These are phyloP conservation scores for Coemansia umbellata DNA, from an alignment of 192 early-diverging fungal species.

Conservation along the genomic window DNA sequence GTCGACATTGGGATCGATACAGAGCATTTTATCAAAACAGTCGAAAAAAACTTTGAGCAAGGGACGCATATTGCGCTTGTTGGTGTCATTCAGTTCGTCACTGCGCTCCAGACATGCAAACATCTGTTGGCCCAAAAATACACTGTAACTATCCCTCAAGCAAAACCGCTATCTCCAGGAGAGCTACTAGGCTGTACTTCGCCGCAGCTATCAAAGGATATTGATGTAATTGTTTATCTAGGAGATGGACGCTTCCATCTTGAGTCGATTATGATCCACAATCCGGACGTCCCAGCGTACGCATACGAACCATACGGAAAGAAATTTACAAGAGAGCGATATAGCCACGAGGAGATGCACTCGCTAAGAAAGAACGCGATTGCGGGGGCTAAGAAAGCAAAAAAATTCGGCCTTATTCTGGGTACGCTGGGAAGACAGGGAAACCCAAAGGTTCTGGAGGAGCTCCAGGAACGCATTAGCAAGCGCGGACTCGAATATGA, in stretches of 20 bases:
- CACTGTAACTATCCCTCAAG: constrained; percentile 77
- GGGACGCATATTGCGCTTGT: constrained; percentile 79
- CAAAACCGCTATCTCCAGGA: constrained; percentile 91
- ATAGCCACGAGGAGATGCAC: constrained; percentile 93
- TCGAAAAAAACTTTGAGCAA: constrained; percentile 78
- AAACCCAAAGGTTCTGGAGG: constrained; percentile 84
- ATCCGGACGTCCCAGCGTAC: constrained; percentile 84
- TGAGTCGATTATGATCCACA: constrained; percentile 98
- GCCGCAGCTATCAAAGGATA: constrained; percentile 65
- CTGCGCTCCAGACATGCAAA: constrained; percentile 70
- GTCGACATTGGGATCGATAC: constrained; percentile 97
- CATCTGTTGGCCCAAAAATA: constrained; percentile 55
- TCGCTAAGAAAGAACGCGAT: constrained; percentile 83
- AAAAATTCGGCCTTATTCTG: constrained; percentile 84
- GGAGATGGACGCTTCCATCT: constrained; percentile 98
- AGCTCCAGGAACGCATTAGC: constrained; percentile 65
- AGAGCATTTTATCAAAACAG: constrained; percentile 86
- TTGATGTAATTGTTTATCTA: constrained; percentile 76
- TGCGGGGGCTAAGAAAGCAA: constrained; percentile 62
- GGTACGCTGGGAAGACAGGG: constrained; percentile 97
- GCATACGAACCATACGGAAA: constrained; percentile 95
- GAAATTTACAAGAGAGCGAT: constrained; percentile 86
- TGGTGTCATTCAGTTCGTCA: constrained; percentile 92
- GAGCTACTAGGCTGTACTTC: constrained; percentile 97
- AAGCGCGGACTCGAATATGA: constrained; percentile 62